Conservation (phyloP, 2,329 filamentous ascomycete genomes). For the Diatrype stigma region DNA sequence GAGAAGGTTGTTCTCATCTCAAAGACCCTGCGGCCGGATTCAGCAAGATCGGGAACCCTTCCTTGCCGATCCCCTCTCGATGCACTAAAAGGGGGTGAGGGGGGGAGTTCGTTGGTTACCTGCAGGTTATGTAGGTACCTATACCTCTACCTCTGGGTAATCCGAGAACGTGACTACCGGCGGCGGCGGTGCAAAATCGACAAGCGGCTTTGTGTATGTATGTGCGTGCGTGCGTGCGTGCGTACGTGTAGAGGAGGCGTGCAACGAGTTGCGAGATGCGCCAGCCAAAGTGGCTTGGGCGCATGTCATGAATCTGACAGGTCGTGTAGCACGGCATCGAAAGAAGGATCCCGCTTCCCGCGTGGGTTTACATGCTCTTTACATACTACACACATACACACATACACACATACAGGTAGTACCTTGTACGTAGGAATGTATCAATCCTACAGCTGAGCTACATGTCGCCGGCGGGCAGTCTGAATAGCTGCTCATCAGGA, state of each 20-base stretch:
- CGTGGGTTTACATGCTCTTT: background rate
- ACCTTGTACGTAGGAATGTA: too few relatives aligned
- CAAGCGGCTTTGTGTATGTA: background rate
- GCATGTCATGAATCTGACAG: slow-evolving; percentile 21
- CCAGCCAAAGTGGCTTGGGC: background rate
- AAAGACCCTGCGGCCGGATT: too few relatives aligned
- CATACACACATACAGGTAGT: too few relatives aligned
- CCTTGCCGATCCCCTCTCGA: background rate
- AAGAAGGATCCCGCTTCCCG: slow-evolving; percentile 14
- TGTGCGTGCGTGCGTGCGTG: background rate
- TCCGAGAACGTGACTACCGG: background rate
- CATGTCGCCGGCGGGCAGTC: too few relatives aligned
- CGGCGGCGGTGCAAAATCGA: background rate
- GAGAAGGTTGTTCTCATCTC: too few relatives aligned
- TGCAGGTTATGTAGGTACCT: background rate
- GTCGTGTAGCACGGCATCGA: slow-evolving; percentile 20
- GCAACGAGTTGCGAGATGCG: too few relatives aligned
- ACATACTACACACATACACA: too few relatives aligned
- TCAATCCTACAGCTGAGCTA: too few relatives aligned
- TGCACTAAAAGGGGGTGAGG: background rate
- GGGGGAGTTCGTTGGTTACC: background rate
- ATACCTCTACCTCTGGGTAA: too few relatives aligned
- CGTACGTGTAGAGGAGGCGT: too few relatives aligned
- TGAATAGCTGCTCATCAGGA: too few relatives aligned
- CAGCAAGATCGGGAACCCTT: background rate